Evolutionary conservation across 2,329 filamentous ascomycete genomes (phyloP).

Genomic region (Colletotrichum neosansevieriae): DNA sequence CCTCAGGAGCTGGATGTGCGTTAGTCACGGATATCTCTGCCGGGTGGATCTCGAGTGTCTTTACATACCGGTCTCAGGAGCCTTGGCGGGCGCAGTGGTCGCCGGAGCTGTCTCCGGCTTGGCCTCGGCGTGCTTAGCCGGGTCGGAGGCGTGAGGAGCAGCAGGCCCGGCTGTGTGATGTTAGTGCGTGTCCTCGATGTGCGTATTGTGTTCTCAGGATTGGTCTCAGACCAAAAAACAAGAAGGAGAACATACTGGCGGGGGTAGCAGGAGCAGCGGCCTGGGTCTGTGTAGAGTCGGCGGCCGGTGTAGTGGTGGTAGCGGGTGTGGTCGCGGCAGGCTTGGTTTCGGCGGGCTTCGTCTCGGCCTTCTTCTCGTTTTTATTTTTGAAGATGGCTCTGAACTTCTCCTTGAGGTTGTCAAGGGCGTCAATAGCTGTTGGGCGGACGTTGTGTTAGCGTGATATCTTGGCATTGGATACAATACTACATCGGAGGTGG

Average conservation of each 20-base stretch:
- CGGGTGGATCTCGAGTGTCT: background rate
- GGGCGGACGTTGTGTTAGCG: conserved; percentile 38
- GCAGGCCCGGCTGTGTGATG: conserved; percentile 35
- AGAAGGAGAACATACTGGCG: conserved; percentile 27
- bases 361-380: conserved; percentile 52
- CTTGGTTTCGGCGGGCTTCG: conserved; percentile 44
- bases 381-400: conserved; percentile 66
- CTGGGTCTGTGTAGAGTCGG: conserved; percentile 46
- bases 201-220: background rate
- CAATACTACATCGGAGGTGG: background rate
- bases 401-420: conserved; percentile 68
- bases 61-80: conserved; percentile 34
- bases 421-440: conserved; percentile 62
- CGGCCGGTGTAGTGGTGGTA: conserved; percentile 45
- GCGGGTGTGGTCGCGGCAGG: conserved; percentile 46
- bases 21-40: conserved; percentile 19
- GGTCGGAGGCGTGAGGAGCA: conserved; percentile 34
- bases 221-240: background rate
- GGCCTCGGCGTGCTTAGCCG: conserved; percentile 38
- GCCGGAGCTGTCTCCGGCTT: conserved; percentile 35
- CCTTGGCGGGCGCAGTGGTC: conserved; percentile 40
- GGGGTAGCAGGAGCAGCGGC: conserved; percentile 39
- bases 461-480: conserved; percentile 24
- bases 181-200: background rate
- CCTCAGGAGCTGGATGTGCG: conserved; percentile 44